phyloP scores from a whole-genome alignment of 106 monocot genomes.

The Apostasia ramifera region DNA sequence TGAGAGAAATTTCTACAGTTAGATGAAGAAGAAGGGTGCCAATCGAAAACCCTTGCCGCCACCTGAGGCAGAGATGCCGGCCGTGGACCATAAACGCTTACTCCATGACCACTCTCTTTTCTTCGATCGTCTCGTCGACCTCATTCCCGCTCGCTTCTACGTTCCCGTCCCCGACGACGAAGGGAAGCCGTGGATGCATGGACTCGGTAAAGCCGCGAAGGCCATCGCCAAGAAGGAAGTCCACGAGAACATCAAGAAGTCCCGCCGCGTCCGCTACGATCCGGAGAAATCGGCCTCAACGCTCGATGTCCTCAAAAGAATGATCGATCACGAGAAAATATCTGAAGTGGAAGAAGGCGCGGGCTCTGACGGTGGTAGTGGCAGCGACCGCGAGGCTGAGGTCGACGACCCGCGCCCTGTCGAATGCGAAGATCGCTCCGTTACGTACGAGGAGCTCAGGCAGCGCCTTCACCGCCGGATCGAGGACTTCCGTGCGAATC shows the following conservation, averaged over 20 bases:
- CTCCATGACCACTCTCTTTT: slow-evolving; percentile 55
- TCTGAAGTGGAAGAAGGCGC: background rate
- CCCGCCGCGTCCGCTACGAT: slow-evolving; percentile 65
- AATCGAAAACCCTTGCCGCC: no score
- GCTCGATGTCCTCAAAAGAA: slow-evolving; percentile 56
- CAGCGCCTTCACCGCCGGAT: slow-evolving; percentile 52
- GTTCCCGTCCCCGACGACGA: slow-evolving; percentile 39
- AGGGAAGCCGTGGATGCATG: slow-evolving; percentile 65
- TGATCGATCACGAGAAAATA: slow-evolving; percentile 15
- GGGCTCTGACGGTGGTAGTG: background rate
- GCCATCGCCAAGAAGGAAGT: slow-evolving; percentile 57
- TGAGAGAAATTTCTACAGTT: no score
- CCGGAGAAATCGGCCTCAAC: slow-evolving; percentile 48
- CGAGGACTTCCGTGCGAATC: slow-evolving; percentile 48
- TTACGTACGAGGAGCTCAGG: slow-evolving; percentile 84
- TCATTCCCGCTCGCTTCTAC: slow-evolving; percentile 78
- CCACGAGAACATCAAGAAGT: slow-evolving; percentile 59
- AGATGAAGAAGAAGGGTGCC: no score
- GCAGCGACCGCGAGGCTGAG: slow-evolving; percentile 3
- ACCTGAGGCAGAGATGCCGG: background rate
- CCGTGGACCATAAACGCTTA: slow-evolving; percentile 26
- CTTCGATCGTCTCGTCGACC: slow-evolving; percentile 72
- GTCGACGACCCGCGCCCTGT: slow-evolving; percentile 3
- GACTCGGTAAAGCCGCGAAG: slow-evolving; percentile 72
- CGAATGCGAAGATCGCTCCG: slow-evolving; percentile 11